Base-by-base conservation (phyloP, 1,139 yeast genomes). In the Candida neerlandica region DNA sequence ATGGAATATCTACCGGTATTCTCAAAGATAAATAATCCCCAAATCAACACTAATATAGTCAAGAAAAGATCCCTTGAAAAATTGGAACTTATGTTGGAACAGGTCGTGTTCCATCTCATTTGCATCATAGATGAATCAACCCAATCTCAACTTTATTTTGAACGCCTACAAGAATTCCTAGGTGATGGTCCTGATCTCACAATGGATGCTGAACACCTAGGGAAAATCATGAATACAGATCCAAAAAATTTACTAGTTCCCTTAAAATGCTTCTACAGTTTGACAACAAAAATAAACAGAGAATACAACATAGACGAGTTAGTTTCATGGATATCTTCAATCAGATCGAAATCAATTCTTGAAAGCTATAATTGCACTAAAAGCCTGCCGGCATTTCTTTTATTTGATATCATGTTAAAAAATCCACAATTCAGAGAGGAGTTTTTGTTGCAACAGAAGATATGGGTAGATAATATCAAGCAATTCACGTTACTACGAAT, bases 341-440 rank as follows among this genome's bases (percentile, higher is more conserved):
- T 73, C 1, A 44, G 56, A 3, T 58, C 76, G 0, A 56, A 67
- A 0, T 59, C 60, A 19, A 60, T 75, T 6, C 52, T 60, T 5
- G 56, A 56, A 4, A 67, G 76, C 18, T 72, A 78, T 52, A 47
- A 55, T 4, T 53, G 62, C 3, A 57, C 75, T 16, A 52, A 64
- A 1, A 58, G 64, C 37, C 53, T 63, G 16, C 80, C 81, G 0
- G 62, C 71, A 1, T 71, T 69, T 54, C 62, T 76, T 1, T 51
- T 69, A 5, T 58, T 66, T 4, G 78, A 75, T 54, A 56, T 75
- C 2, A 55, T 74, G 2, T 53, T 65, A 2, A 60, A 80, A 41
- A 66, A 77, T 0, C 78, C 80, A 0, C 57, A 60, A 49, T 62
- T 69, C 5, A 55, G 55, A 30, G 58, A 62, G 16, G 80, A 76